These are phyloP conservation scores for Apodospora peruviana DNA, from an alignment of 495 filamentous ascomycete species.

Conservation along the genomic window DNA sequence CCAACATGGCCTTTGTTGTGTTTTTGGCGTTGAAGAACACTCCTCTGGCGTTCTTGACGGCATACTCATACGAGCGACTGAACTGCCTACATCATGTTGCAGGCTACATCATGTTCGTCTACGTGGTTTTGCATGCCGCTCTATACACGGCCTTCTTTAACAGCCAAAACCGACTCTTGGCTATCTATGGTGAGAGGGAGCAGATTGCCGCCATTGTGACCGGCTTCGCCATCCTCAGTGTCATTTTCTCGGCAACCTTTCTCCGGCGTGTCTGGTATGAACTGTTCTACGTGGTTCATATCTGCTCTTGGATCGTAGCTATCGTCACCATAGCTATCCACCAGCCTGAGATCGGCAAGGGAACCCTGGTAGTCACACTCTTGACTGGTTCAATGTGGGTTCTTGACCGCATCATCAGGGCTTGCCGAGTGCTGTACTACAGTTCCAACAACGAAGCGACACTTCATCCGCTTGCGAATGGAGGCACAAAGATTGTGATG, in stretches of 20 bases:
- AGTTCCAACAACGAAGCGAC: conserved; percentile 50
- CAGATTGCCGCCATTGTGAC: conserved; percentile 41
- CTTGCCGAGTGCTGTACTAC: conserved; percentile 41
- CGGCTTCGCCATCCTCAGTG: conserved; percentile 41
- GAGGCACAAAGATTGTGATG: conserved; percentile 51
- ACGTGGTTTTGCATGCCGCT: conserved; percentile 37
- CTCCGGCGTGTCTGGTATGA: conserved; percentile 49
- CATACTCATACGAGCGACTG: conserved; percentile 56
- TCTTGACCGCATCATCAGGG: conserved; percentile 46
- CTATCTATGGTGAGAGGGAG: conserved; percentile 14
- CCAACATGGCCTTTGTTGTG: conserved; percentile 49
- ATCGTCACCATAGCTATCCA: conserved; percentile 50
- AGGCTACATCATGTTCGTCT: conserved; percentile 48
- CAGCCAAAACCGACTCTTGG: conserved; percentile 13
- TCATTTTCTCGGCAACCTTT: conserved; percentile 38
- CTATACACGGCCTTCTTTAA: conserved; percentile 39
- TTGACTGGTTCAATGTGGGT: conserved; percentile 45
- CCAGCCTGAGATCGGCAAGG: conserved; percentile 39
- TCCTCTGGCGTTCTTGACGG: conserved; percentile 50
- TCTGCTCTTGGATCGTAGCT: conserved; percentile 45
- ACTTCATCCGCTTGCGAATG: conserved; percentile 48
- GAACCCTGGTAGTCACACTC: conserved; percentile 37
- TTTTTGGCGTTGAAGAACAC: conserved; percentile 59
- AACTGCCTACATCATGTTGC: conserved; percentile 54
- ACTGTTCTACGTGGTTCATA: conserved; percentile 52